phyloP scores from a whole-genome alignment of 225 moss, liverwort and hornwort genomes.

The Pseudoscleropodium purum region DNA sequence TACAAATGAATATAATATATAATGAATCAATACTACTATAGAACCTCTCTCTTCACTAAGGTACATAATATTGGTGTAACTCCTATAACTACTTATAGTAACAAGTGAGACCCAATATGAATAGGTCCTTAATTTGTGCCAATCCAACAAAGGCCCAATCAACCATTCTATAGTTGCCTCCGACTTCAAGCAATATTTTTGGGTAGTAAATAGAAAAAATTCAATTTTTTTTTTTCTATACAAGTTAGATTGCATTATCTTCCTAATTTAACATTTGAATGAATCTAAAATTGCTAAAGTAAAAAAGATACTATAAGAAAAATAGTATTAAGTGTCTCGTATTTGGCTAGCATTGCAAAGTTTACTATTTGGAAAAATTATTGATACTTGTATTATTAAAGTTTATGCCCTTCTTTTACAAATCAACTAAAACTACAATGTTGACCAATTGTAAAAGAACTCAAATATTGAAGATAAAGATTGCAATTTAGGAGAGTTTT shows the following conservation, averaged over 20 bases:
- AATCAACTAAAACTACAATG: background rate
- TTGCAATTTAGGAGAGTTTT: background rate
- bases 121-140: too few relatives aligned
- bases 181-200: background rate
- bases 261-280: background rate
- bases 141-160: background rate
- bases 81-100: too few relatives aligned
- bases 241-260: background rate
- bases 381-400: background rate
- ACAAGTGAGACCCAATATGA: too few relatives aligned
- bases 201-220: background rate
- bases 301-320: background rate
- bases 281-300: background rate
- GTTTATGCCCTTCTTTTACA: background rate
- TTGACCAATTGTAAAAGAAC: background rate
- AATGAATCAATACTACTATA: too few relatives aligned
- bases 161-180: background rate
- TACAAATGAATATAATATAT: too few relatives aligned
- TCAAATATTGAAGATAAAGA: background rate
- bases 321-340: accelerated
- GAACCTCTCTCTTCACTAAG: too few relatives aligned
- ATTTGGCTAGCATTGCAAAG: background rate
- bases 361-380: background rate
- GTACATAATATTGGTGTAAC: too few relatives aligned
- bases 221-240: background rate